A percentile compares a stretch with the other conserved stretches of the same genome.
Evolutionary conservation across 148 eudicot genomes (phyloP).

Genomic region (Fagopyrum homotropicum): DNA sequence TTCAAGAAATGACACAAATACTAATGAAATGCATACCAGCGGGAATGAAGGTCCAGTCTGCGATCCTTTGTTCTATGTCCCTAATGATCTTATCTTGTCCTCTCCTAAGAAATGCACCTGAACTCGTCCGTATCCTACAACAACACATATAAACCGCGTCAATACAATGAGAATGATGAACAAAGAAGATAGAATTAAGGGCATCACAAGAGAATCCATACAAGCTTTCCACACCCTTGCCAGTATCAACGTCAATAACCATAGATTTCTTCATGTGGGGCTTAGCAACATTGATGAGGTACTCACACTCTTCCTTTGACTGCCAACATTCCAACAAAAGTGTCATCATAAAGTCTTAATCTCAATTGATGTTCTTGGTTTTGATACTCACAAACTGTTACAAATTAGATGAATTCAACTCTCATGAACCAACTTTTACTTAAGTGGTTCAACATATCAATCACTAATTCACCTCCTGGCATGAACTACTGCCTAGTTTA

Average conservation of each 20-base stretch:
- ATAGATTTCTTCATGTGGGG: slow-evolving; percentile 82
- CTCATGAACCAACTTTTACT: too few relatives aligned
- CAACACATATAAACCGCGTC: neutral
- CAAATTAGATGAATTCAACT: too few relatives aligned
- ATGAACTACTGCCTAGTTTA: too few relatives aligned
- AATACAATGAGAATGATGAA: neutral
- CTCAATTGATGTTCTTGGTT: too few relatives aligned
- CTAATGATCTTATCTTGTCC: slow-evolving; percentile 69
- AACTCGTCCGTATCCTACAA: slow-evolving; percentile 83
- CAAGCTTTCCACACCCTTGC: slow-evolving; percentile 83
- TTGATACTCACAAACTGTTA: too few relatives aligned
- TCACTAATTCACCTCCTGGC: too few relatives aligned
- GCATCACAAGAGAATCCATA: slow-evolving; percentile 8
- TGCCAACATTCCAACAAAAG: slow-evolving; percentile 42
- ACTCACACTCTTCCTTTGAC: slow-evolving; percentile 55
- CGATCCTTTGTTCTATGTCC: slow-evolving; percentile 74
- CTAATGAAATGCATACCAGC: slow-evolving; percentile 44
- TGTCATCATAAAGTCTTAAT: too few relatives aligned
- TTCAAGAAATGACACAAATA: neutral
- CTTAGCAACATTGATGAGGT: slow-evolving; percentile 68
- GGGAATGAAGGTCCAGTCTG: slow-evolving; percentile 56
- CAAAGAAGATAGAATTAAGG: neutral
- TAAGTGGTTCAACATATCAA: too few relatives aligned
- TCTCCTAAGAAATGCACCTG: slow-evolving; percentile 72
- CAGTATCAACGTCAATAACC: slow-evolving; percentile 74